Conservation (phyloP, 2,329 filamentous ascomycete species). For the Polytolypa hystricis region DNA sequence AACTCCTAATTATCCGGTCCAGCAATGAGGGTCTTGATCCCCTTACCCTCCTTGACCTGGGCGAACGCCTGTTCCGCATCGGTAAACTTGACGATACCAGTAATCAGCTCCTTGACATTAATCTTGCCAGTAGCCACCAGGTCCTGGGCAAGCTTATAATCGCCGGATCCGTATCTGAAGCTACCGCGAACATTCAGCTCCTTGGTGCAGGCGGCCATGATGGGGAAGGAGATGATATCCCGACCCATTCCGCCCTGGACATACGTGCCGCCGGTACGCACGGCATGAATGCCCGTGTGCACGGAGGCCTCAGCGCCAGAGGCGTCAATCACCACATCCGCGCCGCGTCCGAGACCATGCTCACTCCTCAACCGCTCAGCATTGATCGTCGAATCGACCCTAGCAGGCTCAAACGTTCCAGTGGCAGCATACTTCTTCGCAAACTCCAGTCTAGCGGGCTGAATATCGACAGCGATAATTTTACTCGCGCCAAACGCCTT, state of each 20-base stretch:
- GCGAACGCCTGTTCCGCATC: slow-evolving; percentile 79
- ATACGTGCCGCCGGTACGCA: slow-evolving; percentile 62
- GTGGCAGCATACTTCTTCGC: slow-evolving; percentile 55
- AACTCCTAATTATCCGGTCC: slow-evolving; percentile 18
- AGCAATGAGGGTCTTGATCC: slow-evolving; percentile 38
- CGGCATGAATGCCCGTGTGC: slow-evolving; percentile 60
- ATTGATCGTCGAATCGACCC: slow-evolving; percentile 58
- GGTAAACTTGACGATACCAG: slow-evolving; percentile 63
- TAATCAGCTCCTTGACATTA: slow-evolving; percentile 66
- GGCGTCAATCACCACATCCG: slow-evolving; percentile 71
- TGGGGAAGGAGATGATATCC: slow-evolving; percentile 78
- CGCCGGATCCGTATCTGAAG: slow-evolving; percentile 80
- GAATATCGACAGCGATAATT: slow-evolving; percentile 80
- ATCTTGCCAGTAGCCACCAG: slow-evolving; percentile 63
- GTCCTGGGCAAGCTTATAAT: slow-evolving; percentile 74
- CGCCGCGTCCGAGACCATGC: slow-evolving; percentile 53
- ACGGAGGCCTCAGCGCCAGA: slow-evolving; percentile 69
- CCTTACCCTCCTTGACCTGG: slow-evolving; percentile 72
- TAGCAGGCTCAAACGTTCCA: slow-evolving; percentile 48
- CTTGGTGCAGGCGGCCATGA: slow-evolving; percentile 80
- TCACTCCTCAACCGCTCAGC: slow-evolving; percentile 55
- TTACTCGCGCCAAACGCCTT: slow-evolving; percentile 74
- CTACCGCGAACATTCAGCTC: slow-evolving; percentile 78
- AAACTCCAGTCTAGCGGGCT: slow-evolving; percentile 66
- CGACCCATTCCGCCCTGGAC: slow-evolving; percentile 88